These are phyloP conservation scores for Beauveria sp. DNA, from an alignment of 2,329 filamentous ascomycete genomes.

Conservation along the genomic window DNA sequence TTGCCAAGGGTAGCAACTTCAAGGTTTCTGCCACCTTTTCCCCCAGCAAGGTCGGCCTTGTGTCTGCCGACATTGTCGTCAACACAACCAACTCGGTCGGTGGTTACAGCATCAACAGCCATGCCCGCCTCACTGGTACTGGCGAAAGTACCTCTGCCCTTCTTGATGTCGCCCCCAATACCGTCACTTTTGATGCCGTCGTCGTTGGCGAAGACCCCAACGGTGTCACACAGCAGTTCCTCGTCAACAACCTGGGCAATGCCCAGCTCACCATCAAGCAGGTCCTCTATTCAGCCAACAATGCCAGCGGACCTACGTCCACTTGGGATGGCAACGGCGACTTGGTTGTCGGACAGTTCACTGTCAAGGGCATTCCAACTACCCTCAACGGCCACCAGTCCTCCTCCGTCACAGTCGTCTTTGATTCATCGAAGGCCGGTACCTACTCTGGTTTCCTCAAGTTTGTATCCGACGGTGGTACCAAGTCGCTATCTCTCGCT, in stretches of 20 bases:
- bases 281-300: slow-evolving; percentile 35
- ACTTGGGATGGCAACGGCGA: slow-evolving; percentile 27
- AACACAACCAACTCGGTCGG: slow-evolving; percentile 37
- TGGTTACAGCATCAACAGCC: slow-evolving; percentile 39
- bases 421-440: slow-evolving; percentile 37
- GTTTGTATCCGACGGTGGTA: slow-evolving; percentile 41
- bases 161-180: slow-evolving; percentile 38
- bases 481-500: slow-evolving; percentile 37
- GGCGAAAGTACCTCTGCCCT: slow-evolving; percentile 38
- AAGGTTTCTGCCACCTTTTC: slow-evolving; percentile 36
- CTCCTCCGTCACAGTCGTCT: slow-evolving; percentile 35
- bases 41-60: slow-evolving; percentile 37
- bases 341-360: slow-evolving; percentile 39
- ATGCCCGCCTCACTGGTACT: slow-evolving; percentile 40
- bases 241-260: slow-evolving; percentile 44
- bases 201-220: slow-evolving; percentile 34
- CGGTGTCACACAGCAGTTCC: slow-evolving; percentile 33
- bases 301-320: slow-evolving; percentile 37
- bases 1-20: slow-evolving; percentile 31
- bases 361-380: slow-evolving; percentile 36
- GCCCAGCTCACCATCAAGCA: slow-evolving; percentile 33
- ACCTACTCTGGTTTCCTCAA: slow-evolving; percentile 42
- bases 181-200: slow-evolving; percentile 41
- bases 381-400: slow-evolving; percentile 32
- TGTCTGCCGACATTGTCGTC: slow-evolving; percentile 39